Conservation (phyloP, 2,329 filamentous ascomycete genomes). For the Stemphylium beticola region DNA sequence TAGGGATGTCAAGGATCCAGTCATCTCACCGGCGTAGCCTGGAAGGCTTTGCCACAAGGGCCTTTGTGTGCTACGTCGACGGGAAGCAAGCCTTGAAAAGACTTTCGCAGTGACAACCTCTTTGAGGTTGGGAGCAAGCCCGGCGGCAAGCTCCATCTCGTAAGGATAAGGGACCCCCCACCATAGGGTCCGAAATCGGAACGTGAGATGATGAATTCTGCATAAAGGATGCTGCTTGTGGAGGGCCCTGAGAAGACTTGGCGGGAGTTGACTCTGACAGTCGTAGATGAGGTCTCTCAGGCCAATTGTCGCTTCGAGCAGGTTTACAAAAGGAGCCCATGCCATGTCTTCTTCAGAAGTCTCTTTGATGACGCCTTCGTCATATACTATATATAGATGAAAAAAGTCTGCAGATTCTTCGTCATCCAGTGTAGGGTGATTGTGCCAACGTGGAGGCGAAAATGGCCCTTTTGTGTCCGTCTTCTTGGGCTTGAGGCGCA, state of each 20-base stretch:
- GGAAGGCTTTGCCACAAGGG: not conserved
- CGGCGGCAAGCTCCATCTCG: constrained; percentile 30
- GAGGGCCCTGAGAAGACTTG: constrained; percentile 15
- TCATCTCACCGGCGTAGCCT: not conserved
- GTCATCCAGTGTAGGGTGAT: too few species aligned
- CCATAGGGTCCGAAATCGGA: constrained; percentile 26
- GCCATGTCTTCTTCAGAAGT: constrained; percentile 24
- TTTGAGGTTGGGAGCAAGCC: constrained; percentile 31
- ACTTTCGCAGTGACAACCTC: constrained; percentile 16
- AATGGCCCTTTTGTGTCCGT: too few species aligned
- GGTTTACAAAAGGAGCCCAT: constrained; percentile 25
- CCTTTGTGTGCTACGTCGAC: not conserved
- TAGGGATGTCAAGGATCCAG: not conserved
- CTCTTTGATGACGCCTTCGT: constrained; percentile 22
- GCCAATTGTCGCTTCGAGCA: constrained; percentile 17
- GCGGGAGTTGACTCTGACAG: constrained; percentile 28
- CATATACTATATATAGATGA: not conserved
- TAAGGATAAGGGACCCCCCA: constrained; percentile 28
- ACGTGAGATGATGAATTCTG: constrained; percentile 28
- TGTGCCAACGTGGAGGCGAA: too few species aligned
- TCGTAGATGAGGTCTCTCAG: constrained; percentile 28
- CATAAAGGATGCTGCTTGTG: constrained; percentile 21
- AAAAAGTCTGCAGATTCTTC: too few species aligned
- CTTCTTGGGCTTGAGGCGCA: constrained; percentile 1
- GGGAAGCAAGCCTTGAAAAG: not conserved